A percentile compares a stretch with the other conserved stretches of the same genome.
Evolutionary conservation across 768 basidiomycete genomes (phyloP).

Genomic region (Tulasnella sp.): DNA sequence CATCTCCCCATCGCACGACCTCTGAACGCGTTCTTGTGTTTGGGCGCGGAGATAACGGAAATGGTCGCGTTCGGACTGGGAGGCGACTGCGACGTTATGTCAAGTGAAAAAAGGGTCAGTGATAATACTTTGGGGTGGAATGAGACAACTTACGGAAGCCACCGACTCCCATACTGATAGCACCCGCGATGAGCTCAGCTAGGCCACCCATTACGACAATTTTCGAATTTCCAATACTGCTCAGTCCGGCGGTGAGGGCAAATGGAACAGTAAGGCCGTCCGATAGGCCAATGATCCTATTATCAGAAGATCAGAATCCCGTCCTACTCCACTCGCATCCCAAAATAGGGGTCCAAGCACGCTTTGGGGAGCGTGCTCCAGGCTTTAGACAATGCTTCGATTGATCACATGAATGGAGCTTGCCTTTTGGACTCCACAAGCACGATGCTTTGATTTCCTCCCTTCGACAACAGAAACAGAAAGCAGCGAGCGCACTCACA

Average conservation of each 20-base stretch:
- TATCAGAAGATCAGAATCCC: conserved; percentile 9
- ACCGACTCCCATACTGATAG: conserved; percentile 97
- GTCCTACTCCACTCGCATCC: too few species aligned
- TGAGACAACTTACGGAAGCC: conserved; percentile 51
- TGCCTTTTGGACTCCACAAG: background rate
- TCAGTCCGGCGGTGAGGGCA: conserved; percentile 79
- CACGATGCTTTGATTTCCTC: background rate
- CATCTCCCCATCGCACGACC: conserved; percentile 90
- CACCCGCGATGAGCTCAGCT: conserved; percentile 92
- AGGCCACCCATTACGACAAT: conserved; percentile 92
- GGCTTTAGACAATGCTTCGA: background rate
- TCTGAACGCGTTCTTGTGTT: conserved; percentile 70
- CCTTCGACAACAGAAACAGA: conserved; percentile 11
- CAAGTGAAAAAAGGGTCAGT: too few species aligned
- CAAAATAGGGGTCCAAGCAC: too few species aligned
- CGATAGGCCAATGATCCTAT: conserved; percentile 78
- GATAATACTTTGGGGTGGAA: background rate
- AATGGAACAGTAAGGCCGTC: conserved; percentile 90
- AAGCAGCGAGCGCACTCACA: conserved; percentile 43
- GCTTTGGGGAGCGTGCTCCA: too few species aligned
- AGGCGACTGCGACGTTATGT: conserved; percentile 43
- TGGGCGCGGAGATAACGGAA: conserved; percentile 69
- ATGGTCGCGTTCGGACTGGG: conserved; percentile 93
- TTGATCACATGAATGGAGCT: background rate
- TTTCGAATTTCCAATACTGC: conserved; percentile 76